Evolutionary conservation across 495 filamentous ascomycete species (phyloP), one percentile per base, ranked within the genome.

Genomic region (Parathielavia appendiculata): DNA sequence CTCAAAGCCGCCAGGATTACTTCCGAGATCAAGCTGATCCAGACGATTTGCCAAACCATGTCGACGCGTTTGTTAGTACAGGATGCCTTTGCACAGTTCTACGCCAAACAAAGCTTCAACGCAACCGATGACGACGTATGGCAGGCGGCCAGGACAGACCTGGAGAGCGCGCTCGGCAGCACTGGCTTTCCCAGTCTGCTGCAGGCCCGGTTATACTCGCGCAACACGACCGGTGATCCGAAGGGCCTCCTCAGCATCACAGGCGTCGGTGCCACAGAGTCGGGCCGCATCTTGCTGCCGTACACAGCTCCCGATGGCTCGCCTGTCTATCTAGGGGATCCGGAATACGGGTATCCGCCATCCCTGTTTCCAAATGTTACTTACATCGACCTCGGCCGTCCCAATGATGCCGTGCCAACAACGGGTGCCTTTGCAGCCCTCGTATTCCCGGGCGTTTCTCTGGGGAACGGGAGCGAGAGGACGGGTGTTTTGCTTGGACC

Each of bases 1-100:
- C 81, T 96, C 67, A 96, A 95, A 70, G 85, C 91, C 26, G 83
- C 86, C 20, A 86, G 92, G 66, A 79, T 97, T 38, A 73, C 84
- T n/a, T 84, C 86, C 49, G 86, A 86, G 66, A 79, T 95, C 26
- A 76, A 86, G 36, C 77, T 92, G 41, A 81, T 92, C 58, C 83
- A 90, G 71, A 81, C 86, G 4, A 83, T 80, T 34, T 86, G 85
- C 62, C 74, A 78, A 43, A 82, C 83, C 55, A 84, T 89, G 49
- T 71, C 84, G 14, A 88, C 88, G 1, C 78, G 90, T 52, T 64
- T 91, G 10, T 63, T 88, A 17, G 72, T 92, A 2, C 89, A 92
- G 60, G 60, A 71, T 23, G 77, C 83, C 17, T 73, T 93, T 20
- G 64, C 71, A 51, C 70, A 77, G 0, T 91, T 88, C 64, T 85